Conservation (phyloP, 202 grass and related monocot genomes). For the Carex arenaria region DNA sequence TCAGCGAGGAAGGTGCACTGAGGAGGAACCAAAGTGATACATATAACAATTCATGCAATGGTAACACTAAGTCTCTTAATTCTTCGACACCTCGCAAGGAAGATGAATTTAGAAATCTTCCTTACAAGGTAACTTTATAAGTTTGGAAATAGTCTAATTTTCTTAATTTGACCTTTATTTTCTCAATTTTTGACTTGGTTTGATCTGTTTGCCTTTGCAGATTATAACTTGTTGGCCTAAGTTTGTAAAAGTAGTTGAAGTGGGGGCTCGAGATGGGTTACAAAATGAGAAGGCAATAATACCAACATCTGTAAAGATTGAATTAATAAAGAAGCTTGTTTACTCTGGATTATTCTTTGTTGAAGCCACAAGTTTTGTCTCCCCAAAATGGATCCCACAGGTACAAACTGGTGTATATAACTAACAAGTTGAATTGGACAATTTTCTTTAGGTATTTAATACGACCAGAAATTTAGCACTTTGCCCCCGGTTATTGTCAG, state of each 20-base stretch:
- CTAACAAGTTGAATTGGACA: neutral
- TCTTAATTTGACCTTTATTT: conserved; percentile 1
- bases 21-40: conserved; percentile 20
- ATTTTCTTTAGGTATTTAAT: neutral
- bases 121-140: conserved; percentile 29
- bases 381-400: conserved; percentile 96
- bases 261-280: conserved; percentile 80
- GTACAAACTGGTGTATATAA: conserved; percentile 26
- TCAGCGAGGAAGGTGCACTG: conserved; percentile 16
- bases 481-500: neutral
- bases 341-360: conserved; percentile 68
- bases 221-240: conserved; percentile 54
- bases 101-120: conserved; percentile 31
- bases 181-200: neutral
- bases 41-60: conserved; percentile 37
- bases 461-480: neutral
- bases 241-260: conserved; percentile 90
- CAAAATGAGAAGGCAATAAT: conserved; percentile 78
- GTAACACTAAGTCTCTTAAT: conserved; percentile 32
- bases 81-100: conserved; percentile 36
- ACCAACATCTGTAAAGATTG: conserved; percentile 72
- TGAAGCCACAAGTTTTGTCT: conserved; percentile 98
- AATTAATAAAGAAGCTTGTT: conserved; percentile 83
- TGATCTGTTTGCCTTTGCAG: conserved; percentile 26
- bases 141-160: neutral